Base-by-base conservation (phyloP, 1,284 basidiomycete genomes). In the Rhodotorula sp. region DNA sequence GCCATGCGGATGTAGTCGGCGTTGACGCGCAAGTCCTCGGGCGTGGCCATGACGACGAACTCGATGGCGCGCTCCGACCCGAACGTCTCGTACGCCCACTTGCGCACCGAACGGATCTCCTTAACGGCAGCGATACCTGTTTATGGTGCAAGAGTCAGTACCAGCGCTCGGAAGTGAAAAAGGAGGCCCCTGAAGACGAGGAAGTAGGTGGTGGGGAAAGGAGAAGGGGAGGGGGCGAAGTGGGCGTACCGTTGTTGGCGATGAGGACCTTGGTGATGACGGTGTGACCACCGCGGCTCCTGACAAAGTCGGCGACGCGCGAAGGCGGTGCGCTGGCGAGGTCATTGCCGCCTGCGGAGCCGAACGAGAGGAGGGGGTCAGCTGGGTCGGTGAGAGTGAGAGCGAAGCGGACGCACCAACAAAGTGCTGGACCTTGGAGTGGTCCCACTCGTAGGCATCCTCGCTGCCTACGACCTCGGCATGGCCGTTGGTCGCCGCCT, bases 1-100 rank as follows among this genome's bases (percentile, higher is more conserved):
- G 97, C 97, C 97, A 99, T 99, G 77, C 97, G 91, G 82, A 99
- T 99, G 84, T 99, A 99, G 82, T 99, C 97, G 55, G 97, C 97
- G 80, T 99, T 99, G 83, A 98, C 94, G 72, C 76, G 78, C 54
- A 98, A 85, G 85, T 99, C 97, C 82, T 99, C 97, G 45, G 97
- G 97, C 7, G 97, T 99, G 62, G 97, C 95, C 97, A 99, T 99
- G 74, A 98, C 97, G 58, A 93, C 96, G 85, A 99, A 99, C 82
- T 99, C 94, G 84, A 99, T 88, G 68, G 91, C 92, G 76, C 93
- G 90, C 81, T 99, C 97, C 67, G 89, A 89, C 72, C 97, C 97
- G 82, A 99, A 99, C 0, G 95, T 97, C 84, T 99, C 97, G 85
- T 99, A 99, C 78, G 93, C 94, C 97, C 97, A 99, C 88, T 98